phyloP scores from a whole-genome alignment of 495 filamentous ascomycete species.

The Penicillium diatomitis region DNA sequence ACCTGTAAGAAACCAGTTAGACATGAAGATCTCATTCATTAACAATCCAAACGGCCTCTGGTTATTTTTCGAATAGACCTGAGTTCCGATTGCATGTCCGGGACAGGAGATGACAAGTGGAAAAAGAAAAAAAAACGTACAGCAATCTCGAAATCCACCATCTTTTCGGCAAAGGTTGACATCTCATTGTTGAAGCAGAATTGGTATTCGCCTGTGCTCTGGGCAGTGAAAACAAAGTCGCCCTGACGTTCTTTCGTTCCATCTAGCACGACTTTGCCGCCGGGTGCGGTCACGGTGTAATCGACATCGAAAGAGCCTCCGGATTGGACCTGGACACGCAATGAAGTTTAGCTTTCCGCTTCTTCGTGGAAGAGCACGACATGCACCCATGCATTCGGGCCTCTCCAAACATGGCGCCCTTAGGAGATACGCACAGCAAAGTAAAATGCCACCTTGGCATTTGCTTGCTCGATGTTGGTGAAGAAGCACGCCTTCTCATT shows the following conservation, averaged over 20 bases:
- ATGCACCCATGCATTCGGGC: neutral
- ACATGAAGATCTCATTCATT: neutral
- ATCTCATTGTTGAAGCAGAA: constrained; percentile 99
- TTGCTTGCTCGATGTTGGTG: constrained; percentile 54
- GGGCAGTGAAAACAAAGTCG: constrained; percentile 96
- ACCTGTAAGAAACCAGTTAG: constrained; percentile 46
- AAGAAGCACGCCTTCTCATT: constrained; percentile 97
- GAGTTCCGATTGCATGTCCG: no score
- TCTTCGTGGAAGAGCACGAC: no score
- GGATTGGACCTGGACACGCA: constrained; percentile 68
- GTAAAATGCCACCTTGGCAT: constrained; percentile 93
- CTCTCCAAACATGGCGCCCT: neutral
- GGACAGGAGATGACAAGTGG: neutral
- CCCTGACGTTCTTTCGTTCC: constrained; percentile 91
- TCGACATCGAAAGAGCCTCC: constrained; percentile 95
- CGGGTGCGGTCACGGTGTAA: constrained; percentile 78
- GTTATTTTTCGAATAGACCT: no score
- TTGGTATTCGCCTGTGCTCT: constrained; percentile 83
- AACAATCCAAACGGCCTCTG: no score
- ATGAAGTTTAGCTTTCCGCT: neutral
- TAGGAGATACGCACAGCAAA: constrained; percentile 68
- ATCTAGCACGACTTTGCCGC: constrained; percentile 73
- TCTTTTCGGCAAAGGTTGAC: constrained; percentile 95
- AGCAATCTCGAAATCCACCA: constrained; percentile 97
- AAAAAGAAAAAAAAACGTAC: constrained; percentile 41